A percentile compares a stretch with the other conserved stretches of the same genome.
Evolutionary conservation across 2,329 filamentous ascomycete genomes (phyloP).

Genomic region (Phyllosticta citrichinensis): DNA sequence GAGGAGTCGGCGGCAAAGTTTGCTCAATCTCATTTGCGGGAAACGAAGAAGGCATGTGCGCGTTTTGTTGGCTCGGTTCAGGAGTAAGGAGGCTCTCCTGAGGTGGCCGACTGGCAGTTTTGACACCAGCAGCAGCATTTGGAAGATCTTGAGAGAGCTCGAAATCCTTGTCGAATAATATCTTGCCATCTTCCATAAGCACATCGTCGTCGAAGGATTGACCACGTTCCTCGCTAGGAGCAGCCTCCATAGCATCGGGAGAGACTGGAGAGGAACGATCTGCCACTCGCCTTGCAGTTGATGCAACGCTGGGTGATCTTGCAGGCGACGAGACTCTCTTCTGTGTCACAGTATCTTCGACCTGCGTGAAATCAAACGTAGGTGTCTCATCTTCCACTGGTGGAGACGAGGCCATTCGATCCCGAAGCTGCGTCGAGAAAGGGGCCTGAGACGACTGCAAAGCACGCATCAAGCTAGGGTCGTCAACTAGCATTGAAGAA

Average conservation of each 20-base stretch:
- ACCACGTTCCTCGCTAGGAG: neutral
- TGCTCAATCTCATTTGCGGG: slow-evolving; percentile 13
- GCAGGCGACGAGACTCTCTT: neutral
- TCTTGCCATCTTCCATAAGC: neutral
- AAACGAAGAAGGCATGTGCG: slow-evolving; percentile 16
- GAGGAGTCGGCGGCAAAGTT: slow-evolving; percentile 25
- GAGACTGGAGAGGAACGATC: too few relatives aligned
- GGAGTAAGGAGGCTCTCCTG: slow-evolving; percentile 12
- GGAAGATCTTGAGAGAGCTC: neutral
- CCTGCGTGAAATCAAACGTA: neutral
- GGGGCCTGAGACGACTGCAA: slow-evolving; percentile 2
- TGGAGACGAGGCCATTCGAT: neutral
- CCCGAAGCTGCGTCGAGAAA: neutral
- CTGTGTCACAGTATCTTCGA: neutral
- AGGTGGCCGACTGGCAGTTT: neutral
- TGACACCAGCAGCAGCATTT: neutral
- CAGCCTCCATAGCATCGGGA: neutral
- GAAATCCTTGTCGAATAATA: neutral
- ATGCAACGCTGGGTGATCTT: too few relatives aligned
- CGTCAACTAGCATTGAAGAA: slow-evolving; percentile 6
- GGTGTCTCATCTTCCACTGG: neutral
- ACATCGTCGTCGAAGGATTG: neutral
- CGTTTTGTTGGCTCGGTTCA: slow-evolving; percentile 19
- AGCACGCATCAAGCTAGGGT: slow-evolving; percentile 2
- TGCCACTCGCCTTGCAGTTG: too few relatives aligned